Evolutionary conservation across 805 yeast genomes (phyloP), one percentile per base, ranked within the genome.

Genomic region (Pichia insulana): DNA sequence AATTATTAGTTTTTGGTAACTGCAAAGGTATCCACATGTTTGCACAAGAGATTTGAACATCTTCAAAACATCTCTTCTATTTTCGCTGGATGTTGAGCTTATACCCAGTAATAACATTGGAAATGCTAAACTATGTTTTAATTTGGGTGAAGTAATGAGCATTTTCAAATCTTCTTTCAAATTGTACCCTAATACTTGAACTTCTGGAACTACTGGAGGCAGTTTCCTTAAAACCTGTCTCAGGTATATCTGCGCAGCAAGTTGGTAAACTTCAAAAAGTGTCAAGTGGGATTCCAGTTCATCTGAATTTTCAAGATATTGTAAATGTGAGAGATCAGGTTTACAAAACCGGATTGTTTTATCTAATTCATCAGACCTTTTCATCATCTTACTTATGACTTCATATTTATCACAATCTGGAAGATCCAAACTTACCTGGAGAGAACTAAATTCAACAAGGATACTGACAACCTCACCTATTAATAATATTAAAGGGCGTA

Each of bases 51-150:
- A 18, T 25, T 58, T 57, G 47, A 60, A 54, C 47, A 53, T 46
- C 3, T 44, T 45, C n/a, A 44, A 47, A 25, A 58, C 59, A 6
- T 54, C 57, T 18, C 39, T 43, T 19, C 61, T 46, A 34, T 61
- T 65, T 4, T 42, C 41, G 4, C 45, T 43, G 18, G 47, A 49
- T 43, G 47, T 58, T n/a, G 55, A 55, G 36, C 61, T 61, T 3
- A 64, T 49, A 2, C 70, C 71, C 3, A 62, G 43, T 7, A 67
- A 44, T 22, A 68, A 47, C 59, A 67, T 56, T 4, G 72, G 72
- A 41, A 66, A 67, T 2, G 68, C 63, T 7, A 68, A 43, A 40
- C 59, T 55, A 17, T 51, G 46, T 36, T 54, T 55, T 7, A 57
- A 45, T 28, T 47, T 40, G 11, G 35, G 32, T 2, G 45, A 37